Percentiles rank a stretch among this genome's conserved stretches.
These are phyloP conservation scores for Xylaria curta DNA, from an alignment of 495 filamentous ascomycete genomes.

Conservation along the genomic window DNA sequence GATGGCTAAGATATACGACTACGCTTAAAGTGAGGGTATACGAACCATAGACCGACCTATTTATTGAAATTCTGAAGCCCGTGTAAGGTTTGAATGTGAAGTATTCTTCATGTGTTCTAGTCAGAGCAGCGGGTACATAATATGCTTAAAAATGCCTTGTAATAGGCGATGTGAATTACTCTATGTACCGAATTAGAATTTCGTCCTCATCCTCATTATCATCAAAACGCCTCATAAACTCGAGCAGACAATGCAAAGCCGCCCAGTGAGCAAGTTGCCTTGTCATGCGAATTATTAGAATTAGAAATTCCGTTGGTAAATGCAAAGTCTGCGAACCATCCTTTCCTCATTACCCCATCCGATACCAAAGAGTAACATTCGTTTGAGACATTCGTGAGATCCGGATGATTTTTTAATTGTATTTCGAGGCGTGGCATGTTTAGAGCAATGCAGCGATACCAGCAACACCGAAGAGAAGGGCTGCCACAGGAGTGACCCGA, in stretches of 20 bases:
- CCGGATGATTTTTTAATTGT: not conserved
- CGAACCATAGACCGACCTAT: not conserved
- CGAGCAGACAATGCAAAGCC: not conserved
- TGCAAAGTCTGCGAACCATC: not conserved
- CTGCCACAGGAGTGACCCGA: conserved; percentile 40
- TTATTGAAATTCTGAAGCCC: not conserved
- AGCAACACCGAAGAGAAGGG: conserved; percentile 45
- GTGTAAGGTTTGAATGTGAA: not conserved
- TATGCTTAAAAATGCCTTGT: not conserved
- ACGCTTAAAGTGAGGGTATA: not conserved
- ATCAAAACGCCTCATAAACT: not conserved
- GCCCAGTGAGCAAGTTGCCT: not conserved
- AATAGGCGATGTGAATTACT: conserved; percentile 2
- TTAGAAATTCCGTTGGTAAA: not conserved
- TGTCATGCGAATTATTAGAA: conserved; percentile 14
- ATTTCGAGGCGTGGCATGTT: not conserved
- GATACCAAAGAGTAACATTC: not conserved
- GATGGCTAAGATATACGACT: not conserved
- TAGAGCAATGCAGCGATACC: conserved; percentile 48
- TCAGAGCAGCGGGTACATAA: not conserved
- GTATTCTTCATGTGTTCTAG: not conserved
- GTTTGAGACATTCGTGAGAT: not conserved
- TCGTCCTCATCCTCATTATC: not conserved
- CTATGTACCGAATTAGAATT: conserved; percentile 10
- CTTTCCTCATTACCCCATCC: not conserved